Evolutionary conservation across 2,329 filamentous ascomycete genomes (phyloP).

Genomic region (Hirsutella thompsonii): DNA sequence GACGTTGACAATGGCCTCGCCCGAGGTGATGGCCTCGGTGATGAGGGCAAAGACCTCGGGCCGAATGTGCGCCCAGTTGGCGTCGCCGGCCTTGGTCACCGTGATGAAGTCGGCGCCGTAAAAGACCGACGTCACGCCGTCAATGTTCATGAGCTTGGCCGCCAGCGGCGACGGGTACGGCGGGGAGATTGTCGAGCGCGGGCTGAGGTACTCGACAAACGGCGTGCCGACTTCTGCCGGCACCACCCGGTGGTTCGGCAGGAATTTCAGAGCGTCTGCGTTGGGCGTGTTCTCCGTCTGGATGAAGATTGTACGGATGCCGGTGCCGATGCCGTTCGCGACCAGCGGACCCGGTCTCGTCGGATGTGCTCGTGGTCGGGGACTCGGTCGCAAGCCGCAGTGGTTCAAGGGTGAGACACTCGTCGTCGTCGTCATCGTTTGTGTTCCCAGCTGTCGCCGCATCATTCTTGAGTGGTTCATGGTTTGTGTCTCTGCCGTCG

Average conservation of each 20-base stretch:
- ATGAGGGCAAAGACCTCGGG: conserved; percentile 93
- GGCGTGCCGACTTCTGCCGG: conserved; percentile 59
- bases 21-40: conserved; percentile 79
- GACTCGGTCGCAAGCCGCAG: conserved; percentile 8
- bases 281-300: conserved; percentile 94
- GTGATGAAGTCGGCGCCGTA: conserved; percentile 96
- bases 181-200: conserved; percentile 75
- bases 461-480: conserved; percentile 13
- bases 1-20: conserved; percentile 67
- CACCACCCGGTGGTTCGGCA: conserved; percentile 78
- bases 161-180: conserved; percentile 87
- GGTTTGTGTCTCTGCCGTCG: conserved; percentile 8
- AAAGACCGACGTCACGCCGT: conserved; percentile 90
- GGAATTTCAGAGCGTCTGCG: conserved; percentile 89
- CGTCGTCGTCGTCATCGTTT: conserved; percentile 6
- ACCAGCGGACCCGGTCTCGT: neutral
- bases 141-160: conserved; percentile 79
- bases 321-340: conserved; percentile 8
- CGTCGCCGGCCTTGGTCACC: conserved; percentile 77
- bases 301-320: conserved; percentile 78
- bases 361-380: neutral
- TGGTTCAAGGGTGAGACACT: too few relatives aligned
- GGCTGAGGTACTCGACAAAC: conserved; percentile 85
- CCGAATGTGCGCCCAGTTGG: conserved; percentile 88
- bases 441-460: conserved; percentile 16